phyloP scores from a whole-genome alignment of 129 eudicot species.

The Ambrosia trifida region DNA sequence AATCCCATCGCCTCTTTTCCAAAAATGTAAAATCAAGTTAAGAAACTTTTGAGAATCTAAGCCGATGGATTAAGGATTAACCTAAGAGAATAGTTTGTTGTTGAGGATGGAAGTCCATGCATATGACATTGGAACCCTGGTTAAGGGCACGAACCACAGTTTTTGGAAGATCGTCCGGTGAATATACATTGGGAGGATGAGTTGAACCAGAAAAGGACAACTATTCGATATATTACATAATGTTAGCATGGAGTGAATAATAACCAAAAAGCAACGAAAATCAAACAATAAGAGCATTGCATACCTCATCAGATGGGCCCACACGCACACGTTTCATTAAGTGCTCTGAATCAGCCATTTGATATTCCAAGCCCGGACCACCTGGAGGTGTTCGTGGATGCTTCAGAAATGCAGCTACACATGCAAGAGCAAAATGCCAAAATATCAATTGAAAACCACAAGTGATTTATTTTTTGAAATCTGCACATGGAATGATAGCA shows the following conservation, averaged over 20 bases:
- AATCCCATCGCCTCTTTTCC: conserved; percentile 10
- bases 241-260: conserved; percentile 16
- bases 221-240: conserved; percentile 33
- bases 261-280: neutral
- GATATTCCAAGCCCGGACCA: conserved; percentile 76
- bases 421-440: conserved; percentile 15
- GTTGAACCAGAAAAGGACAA: conserved; percentile 73
- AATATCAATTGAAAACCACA: conserved; percentile 10
- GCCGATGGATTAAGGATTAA: conserved; percentile 18
- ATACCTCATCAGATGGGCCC: conserved; percentile 86
- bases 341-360: conserved; percentile 84
- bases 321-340: conserved; percentile 72
- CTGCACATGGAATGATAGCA: neutral
- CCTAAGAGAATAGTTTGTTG: conserved; percentile 85
- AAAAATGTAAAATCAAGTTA: neutral
- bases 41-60: neutral
- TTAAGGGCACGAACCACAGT: conserved; percentile 56
- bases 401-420: conserved; percentile 70
- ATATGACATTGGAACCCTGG: conserved; percentile 84
- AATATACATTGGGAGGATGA: conserved; percentile 58
- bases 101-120: conserved; percentile 93
- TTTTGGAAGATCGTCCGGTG: conserved; percentile 87
- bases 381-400: conserved; percentile 85
- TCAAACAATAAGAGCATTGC: conserved; percentile 11
- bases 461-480: neutral